Evolutionary conservation across 1,139 yeast genomes (phyloP), one percentile per base, ranked within the genome.

Genomic region (Saccharomyces hybrid): DNA sequence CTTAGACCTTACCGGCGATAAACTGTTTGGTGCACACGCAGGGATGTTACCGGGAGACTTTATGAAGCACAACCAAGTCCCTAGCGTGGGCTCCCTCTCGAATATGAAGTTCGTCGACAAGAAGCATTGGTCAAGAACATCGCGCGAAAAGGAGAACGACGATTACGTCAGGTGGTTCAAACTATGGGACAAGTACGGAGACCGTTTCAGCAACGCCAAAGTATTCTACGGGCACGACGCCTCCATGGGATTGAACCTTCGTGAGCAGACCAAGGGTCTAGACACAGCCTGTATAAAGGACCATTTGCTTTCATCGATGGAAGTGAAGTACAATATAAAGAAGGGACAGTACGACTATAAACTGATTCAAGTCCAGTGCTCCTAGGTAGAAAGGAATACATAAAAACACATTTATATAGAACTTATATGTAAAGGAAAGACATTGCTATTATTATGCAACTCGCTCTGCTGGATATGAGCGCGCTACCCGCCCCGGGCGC

Each of bases 201-300:
- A 79, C 55, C 69, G 81, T 11, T 38, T 38, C 11, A 38, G 25
- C 80, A 82, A 84, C 80, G 82, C 65, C 2, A 63, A 67, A n/a
- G 91, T 89, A 1, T 83, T 81, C 63, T 91, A 91, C 66, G 98
- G 98, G 0, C 98, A 91, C 66, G 95, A 88, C 68, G 95, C 97
- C 2, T 76, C 82, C 54, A 74, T 84, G 55, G 96, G 97, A 0
- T 77, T 91, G 50, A 82, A 80, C 55, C 61, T 85, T 51, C 78
- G 80, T 59, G 77, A 79, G 57, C 88, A 75, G 68, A 77, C 96
- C 4, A 82, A 79, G 62, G 98, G 97, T 0, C 72, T 91, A 46
- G 98, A 91, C 66, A 75, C 88, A 8, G 88, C 88, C 1, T 91
- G 98, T 71, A 87, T 83, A 59, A 78, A 80, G 57, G 97, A 96